phyloP scores from a whole-genome alignment of 805 yeast species.

The Saccharomycopsis vini region DNA sequence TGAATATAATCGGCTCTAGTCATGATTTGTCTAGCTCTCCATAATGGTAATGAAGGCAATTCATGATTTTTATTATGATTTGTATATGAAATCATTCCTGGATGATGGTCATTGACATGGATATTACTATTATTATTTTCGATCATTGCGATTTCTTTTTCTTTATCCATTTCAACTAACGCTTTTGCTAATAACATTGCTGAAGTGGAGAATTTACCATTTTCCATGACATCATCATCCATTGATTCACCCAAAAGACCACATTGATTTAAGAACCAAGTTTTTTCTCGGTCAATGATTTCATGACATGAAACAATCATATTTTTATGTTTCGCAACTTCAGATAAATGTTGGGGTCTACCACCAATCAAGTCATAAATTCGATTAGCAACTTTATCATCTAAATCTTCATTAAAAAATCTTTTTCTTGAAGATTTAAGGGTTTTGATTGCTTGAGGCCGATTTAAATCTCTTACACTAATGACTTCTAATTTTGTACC shows the following conservation, averaged over 20 bases:
- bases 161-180: slow-evolving; percentile 59
- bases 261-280: slow-evolving; percentile 81
- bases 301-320: slow-evolving; percentile 54
- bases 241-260: slow-evolving; percentile 65
- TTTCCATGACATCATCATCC: slow-evolving; percentile 88
- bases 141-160: slow-evolving; percentile 19
- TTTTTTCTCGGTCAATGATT: slow-evolving; percentile 69
- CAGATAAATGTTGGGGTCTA: slow-evolving; percentile 71
- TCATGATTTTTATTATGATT: slow-evolving; percentile 33
- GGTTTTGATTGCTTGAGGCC: slow-evolving; percentile 47
- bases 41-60: slow-evolving; percentile 66
- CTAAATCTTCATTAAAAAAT: slow-evolving; percentile 31
- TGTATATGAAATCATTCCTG: no score
- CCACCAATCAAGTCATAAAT: slow-evolving; percentile 73
- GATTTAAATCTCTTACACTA: slow-evolving; percentile 53
- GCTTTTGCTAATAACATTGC: slow-evolving; percentile 68
- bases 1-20: slow-evolving; percentile 77
- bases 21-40: slow-evolving; percentile 82
- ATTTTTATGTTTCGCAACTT: slow-evolving; percentile 53
- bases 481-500: slow-evolving; percentile 71
- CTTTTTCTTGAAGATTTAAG: slow-evolving; percentile 41
- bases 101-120: background rate
- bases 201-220: slow-evolving; percentile 64
- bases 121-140: background rate
- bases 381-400: slow-evolving; percentile 36